phyloP scores from a whole-genome alignment of 768 basidiomycete genomes.

The Tulasnella sp. region DNA sequence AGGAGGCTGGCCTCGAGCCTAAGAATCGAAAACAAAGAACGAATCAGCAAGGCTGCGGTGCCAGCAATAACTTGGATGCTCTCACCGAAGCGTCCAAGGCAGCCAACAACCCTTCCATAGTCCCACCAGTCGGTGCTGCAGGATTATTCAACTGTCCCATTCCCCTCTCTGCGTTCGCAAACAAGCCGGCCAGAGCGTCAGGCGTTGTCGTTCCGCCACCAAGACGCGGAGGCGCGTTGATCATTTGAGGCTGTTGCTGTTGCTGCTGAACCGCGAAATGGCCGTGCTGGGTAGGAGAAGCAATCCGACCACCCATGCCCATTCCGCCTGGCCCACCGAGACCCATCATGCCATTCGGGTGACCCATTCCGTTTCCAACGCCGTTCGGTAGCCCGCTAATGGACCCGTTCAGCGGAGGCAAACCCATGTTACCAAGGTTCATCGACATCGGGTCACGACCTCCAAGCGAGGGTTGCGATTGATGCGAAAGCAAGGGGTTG shows the following conservation, averaged over 20 bases:
- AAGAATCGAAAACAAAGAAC: slow-evolving; percentile 32
- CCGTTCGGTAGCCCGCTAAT: background rate
- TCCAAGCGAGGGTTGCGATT: background rate
- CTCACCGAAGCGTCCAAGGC: slow-evolving; percentile 72
- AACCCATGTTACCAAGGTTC: background rate
- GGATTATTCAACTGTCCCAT: slow-evolving; percentile 21
- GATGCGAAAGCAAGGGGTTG: background rate
- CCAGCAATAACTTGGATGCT: background rate
- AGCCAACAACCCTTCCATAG: slow-evolving; percentile 73
- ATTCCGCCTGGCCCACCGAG: background rate
- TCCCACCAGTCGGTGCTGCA: slow-evolving; percentile 44
- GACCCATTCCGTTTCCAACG: background rate
- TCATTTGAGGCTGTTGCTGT: slow-evolving; percentile 33
- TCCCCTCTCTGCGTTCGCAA: background rate
- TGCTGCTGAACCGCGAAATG: slow-evolving; percentile 35
- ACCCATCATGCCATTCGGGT: background rate
- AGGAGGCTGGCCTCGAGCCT: slow-evolving; percentile 4
- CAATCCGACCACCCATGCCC: slow-evolving; percentile 8
- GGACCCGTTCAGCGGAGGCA: background rate
- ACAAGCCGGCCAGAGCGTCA: slow-evolving; percentile 2
- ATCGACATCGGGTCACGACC: background rate
- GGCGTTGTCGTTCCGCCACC: background rate
- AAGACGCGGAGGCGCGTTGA: slow-evolving; percentile 24
- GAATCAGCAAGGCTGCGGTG: background rate
- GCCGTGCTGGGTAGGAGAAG: slow-evolving; percentile 1